Evolutionary conservation across 176 grass and related monocot genomes (phyloP).

Genomic region (Cocos nucifera): DNA sequence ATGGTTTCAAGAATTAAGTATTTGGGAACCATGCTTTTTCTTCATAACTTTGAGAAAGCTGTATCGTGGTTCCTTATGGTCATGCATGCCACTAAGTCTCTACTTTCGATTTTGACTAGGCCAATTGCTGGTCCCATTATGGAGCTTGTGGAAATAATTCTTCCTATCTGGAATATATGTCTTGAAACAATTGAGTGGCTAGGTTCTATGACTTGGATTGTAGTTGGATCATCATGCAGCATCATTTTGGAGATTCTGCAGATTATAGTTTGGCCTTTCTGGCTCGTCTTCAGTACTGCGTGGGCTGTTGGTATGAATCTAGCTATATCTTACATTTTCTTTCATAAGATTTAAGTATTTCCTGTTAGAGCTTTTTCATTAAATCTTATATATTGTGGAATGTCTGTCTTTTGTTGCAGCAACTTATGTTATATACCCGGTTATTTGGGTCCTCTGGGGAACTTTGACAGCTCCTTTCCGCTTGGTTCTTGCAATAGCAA

Average conservation of each 20-base stretch:
- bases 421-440: slow-evolving; percentile 60
- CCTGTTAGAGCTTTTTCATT: slow-evolving; percentile 16
- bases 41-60: slow-evolving; percentile 84
- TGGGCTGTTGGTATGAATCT: slow-evolving; percentile 55
- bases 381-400: background rate
- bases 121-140: slow-evolving; percentile 63
- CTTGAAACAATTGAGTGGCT: slow-evolving; percentile 45
- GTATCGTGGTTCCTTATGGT: slow-evolving; percentile 78
- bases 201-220: slow-evolving; percentile 37
- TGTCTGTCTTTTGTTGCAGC: slow-evolving; percentile 37
- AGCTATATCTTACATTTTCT: slow-evolving; percentile 6
- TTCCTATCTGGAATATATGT: slow-evolving; percentile 73
- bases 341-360: slow-evolving; percentile 4
- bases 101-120: slow-evolving; percentile 63
- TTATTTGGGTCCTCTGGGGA: slow-evolving; percentile 63
- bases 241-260: slow-evolving; percentile 41
- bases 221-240: slow-evolving; percentile 50
- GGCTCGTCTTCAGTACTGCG: slow-evolving; percentile 42
- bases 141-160: slow-evolving; percentile 64
- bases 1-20: slow-evolving; percentile 95
- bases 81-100: slow-evolving; percentile 50
- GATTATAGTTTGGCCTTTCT: slow-evolving; percentile 78
- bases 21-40: slow-evolving; percentile 95
- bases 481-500: slow-evolving; percentile 37
- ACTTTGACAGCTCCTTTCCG: slow-evolving; percentile 57